phyloP scores from a whole-genome alignment of 306 rosid species.

The Heteromeles arbutifolia region DNA sequence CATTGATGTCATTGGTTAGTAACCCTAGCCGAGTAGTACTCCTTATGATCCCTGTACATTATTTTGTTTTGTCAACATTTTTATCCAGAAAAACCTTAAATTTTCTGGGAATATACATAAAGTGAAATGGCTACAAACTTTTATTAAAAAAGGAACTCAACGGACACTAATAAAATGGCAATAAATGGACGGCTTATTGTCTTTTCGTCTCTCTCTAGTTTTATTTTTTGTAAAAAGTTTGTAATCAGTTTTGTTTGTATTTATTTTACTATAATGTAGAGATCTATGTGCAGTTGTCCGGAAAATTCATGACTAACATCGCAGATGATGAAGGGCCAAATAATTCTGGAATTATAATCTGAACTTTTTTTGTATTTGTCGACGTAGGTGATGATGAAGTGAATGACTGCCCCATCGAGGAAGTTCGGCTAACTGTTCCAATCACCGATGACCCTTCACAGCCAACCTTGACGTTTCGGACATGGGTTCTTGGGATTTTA shows the following conservation, averaged over 20 bases:
- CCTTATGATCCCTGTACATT: background rate
- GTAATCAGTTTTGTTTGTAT: too few species aligned
- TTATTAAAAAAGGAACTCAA: too few species aligned
- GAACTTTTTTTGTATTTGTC: background rate
- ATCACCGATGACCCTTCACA: conserved; percentile 55
- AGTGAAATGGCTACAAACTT: too few species aligned
- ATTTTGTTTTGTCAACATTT: background rate
- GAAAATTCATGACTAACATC: background rate
- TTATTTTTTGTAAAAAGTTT: too few species aligned
- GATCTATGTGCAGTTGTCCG: background rate
- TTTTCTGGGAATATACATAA: too few species aligned
- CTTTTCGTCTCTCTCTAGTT: too few species aligned
- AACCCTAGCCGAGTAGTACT: background rate
- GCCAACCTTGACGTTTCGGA: conserved; percentile 67
- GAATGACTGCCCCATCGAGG: conserved; percentile 71
- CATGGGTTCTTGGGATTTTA: conserved; percentile 66
- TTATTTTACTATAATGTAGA: background rate
- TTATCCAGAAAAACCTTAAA: background rate
- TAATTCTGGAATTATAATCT: background rate
- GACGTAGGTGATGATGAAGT: conserved; percentile 33
- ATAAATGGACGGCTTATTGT: background rate
- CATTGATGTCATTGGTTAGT: conserved; percentile 15
- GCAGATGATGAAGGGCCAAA: background rate
- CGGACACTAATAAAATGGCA: background rate
- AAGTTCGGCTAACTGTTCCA: conserved; percentile 74